A percentile compares a stretch with the other conserved stretches of the same genome.
Evolutionary conservation across 2,329 filamentous ascomycete genomes (phyloP).

Genomic region (Penicillium capsulatum): DNA sequence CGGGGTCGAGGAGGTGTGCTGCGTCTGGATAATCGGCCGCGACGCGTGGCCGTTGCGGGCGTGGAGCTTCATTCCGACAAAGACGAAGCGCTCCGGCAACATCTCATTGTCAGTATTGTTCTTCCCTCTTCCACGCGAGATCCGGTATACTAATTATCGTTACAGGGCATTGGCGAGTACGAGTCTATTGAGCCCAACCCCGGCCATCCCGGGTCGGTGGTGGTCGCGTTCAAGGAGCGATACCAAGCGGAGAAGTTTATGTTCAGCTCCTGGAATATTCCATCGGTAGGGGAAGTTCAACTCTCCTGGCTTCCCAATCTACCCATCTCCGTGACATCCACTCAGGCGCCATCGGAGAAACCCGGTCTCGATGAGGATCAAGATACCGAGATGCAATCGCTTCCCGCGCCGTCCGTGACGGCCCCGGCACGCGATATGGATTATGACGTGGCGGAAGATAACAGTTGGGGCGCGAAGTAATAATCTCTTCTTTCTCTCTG

Average conservation of each 20-base stretch:
- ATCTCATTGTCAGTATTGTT: slow-evolving; percentile 46
- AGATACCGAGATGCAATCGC: slow-evolving; percentile 32
- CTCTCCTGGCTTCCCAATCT: slow-evolving; percentile 51
- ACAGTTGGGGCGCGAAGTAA: slow-evolving; percentile 37
- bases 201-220: slow-evolving; percentile 37
- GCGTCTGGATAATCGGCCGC: slow-evolving; percentile 57
- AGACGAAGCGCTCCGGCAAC: slow-evolving; percentile 55
- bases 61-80: slow-evolving; percentile 46
- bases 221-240: slow-evolving; percentile 47
- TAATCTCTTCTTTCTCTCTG: not conserved
- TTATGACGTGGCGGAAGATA: slow-evolving; percentile 51
- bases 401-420: slow-evolving; percentile 16
- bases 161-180: slow-evolving; percentile 44
- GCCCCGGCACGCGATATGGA: slow-evolving; percentile 39
- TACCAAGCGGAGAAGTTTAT: slow-evolving; percentile 55
- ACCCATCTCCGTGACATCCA: slow-evolving; percentile 20
- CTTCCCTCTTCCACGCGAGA: not conserved
- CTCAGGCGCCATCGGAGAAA: slow-evolving; percentile 8
- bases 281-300: slow-evolving; percentile 52
- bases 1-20: slow-evolving; percentile 49
- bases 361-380: slow-evolving; percentile 25
- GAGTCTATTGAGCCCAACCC: slow-evolving; percentile 43
- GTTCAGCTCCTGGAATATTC: slow-evolving; percentile 46
- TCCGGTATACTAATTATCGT: slow-evolving; percentile 8
- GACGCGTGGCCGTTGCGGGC: slow-evolving; percentile 50